Conservation (phyloP, 805 yeast species). For the Ogataea paraovalis region DNA sequence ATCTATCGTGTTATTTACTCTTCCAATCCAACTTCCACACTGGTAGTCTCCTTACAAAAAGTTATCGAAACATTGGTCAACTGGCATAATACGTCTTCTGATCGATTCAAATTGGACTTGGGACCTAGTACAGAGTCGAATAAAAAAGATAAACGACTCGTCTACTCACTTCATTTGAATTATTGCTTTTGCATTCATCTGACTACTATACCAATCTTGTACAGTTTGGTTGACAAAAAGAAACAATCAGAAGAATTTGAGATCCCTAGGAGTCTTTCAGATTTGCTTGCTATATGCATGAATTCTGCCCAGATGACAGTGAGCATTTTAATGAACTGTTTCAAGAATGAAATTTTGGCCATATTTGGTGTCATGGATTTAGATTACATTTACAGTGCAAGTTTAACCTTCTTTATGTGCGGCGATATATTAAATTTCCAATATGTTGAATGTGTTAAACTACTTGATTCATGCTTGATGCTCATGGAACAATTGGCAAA, state of each 20-base stretch:
- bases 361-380: conserved; percentile 28
- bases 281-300: conserved; percentile 22
- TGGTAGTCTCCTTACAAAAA: conserved; percentile 15
- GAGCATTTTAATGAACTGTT: conserved; percentile 14
- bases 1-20: conserved; percentile 22
- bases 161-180: conserved; percentile 25
- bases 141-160: conserved; percentile 16
- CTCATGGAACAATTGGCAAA: conserved; percentile 18
- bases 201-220: conserved; percentile 26
- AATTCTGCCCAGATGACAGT: conserved; percentile 26
- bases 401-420: conserved; percentile 26
- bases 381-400: conserved; percentile 26
- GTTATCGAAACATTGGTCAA: conserved; percentile 21
- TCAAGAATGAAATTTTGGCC: conserved; percentile 21
- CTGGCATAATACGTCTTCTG: conserved; percentile 24
- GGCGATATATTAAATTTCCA: conserved; percentile 21
- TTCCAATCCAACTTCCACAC: conserved; percentile 7
- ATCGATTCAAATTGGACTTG: conserved; percentile 11
- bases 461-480: conserved; percentile 17
- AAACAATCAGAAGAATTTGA: conserved; percentile 6
- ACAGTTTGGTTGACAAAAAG: conserved; percentile 21
- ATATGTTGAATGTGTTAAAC: conserved; percentile 10
- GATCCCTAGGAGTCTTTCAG: conserved; percentile 15
- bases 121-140: background rate
- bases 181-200: conserved; percentile 27